phyloP scores from a whole-genome alignment of 257 asterid species.

The Sherardia arvensis region DNA sequence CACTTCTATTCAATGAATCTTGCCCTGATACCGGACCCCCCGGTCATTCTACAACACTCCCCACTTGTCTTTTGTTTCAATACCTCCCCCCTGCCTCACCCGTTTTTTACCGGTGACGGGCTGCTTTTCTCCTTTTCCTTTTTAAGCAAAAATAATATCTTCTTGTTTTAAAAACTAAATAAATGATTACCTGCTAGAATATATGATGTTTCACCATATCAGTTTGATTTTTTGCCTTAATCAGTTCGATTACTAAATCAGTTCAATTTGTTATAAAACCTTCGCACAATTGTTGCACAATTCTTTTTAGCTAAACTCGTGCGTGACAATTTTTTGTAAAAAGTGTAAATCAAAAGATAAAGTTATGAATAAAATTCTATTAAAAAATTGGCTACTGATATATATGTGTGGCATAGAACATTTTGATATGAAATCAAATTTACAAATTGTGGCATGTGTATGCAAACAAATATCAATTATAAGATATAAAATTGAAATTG shows the following conservation, averaged over 20 bases:
- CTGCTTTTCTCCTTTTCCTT: neutral
- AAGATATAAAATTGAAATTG: neutral
- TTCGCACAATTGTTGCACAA: no score
- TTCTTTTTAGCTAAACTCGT: no score
- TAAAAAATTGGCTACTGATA: no score
- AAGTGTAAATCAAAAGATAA: no score
- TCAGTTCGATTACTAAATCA: neutral
- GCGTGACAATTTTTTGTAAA: neutral
- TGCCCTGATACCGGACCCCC: conserved; percentile 41
- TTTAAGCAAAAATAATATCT: neutral
- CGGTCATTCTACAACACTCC: conserved; percentile 23
- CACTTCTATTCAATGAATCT: conserved; percentile 54
- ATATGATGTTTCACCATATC: no score
- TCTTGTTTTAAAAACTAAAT: neutral
- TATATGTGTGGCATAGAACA: neutral
- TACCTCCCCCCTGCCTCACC: conserved; percentile 3
- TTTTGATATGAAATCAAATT: neutral
- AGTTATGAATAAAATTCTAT: no score
- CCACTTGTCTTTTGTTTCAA: conserved; percentile 28
- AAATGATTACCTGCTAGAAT: no score
- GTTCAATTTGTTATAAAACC: no score
- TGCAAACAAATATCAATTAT: neutral
- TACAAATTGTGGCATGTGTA: no score
- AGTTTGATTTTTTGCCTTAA: neutral
- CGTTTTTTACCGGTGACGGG: conserved; percentile 12